Base-by-base conservation (phyloP, 2,329 filamentous ascomycete species). In the Fusarium tanahbumbuense region DNA sequence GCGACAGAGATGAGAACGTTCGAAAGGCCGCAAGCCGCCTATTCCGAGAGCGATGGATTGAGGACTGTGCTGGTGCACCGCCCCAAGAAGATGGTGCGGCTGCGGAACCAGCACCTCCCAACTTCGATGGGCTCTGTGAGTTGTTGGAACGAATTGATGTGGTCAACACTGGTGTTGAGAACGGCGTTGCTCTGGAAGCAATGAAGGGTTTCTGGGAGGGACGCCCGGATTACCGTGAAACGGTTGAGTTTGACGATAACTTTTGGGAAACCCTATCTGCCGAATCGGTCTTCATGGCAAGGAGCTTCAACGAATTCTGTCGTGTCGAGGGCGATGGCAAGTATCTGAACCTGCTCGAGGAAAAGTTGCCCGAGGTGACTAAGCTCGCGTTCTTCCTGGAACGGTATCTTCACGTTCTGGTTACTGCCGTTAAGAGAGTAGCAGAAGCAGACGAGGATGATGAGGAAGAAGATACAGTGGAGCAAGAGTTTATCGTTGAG, bases 201-300 rank as follows among this genome's bases (percentile, higher is more conserved):
- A 98, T 99, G 94, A 91, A 89, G 66, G 93, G 93, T 49, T 98
- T 99, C 80, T 99, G 96, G 96, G 92, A 96, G 72, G 93, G 94
- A 7, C 90, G 96, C 20, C 92, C 93, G 5, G 92, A 96, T 77
- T 94, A 94, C 75, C 85, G 91, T 54, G 91, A 94, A 56, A 88
- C 87, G 30, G 86, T 94, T 56, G 85, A 82, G 25, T 93, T 96
- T 69, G 88, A 91, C 68, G 89, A 94, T 73, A 82, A 84, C 18
- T 95, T 93, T 80, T 97, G 92, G 91, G 89, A 94, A 74, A 92
- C 92, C 3, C 83, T 96, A 15, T 91, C 91, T 2, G 92, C 94
- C 3, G 94, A 98, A 78, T 92, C 93, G 1, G 91, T 93, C 1
- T 99, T 99, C 76, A 89, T 98, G 76, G 93, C 91, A 1, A 89